Evolutionary conservation across 2,329 filamentous ascomycete genomes (phyloP).

Genomic region (Penicillium sp.): DNA sequence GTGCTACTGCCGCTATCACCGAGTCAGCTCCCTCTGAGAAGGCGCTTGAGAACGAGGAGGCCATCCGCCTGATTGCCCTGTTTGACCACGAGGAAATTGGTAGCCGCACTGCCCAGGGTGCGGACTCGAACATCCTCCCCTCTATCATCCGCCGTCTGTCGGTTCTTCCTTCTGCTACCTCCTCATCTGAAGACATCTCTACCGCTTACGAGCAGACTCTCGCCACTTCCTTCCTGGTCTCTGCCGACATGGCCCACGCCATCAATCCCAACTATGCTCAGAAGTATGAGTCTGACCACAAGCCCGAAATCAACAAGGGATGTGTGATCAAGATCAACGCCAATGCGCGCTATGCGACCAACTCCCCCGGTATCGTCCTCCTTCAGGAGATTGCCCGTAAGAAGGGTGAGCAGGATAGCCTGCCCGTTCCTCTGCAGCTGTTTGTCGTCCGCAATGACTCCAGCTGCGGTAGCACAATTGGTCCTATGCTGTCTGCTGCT

Average conservation of each 20-base stretch:
- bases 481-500: constrained; percentile 88
- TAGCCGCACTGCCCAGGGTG: constrained; percentile 86
- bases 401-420: constrained; percentile 53
- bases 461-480: constrained; percentile 92
- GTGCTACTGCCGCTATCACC: constrained; percentile 81
- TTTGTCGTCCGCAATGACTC: constrained; percentile 97
- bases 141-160: constrained; percentile 83
- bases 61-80: constrained; percentile 86
- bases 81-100: constrained; percentile 99
- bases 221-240: constrained; percentile 87
- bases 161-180: constrained; percentile 65
- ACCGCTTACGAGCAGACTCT: constrained; percentile 94
- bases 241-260: constrained; percentile 95
- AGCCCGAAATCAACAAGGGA: constrained; percentile 93
- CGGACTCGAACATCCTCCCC: constrained; percentile 87
- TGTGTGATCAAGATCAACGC: constrained; percentile 98
- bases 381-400: constrained; percentile 80
- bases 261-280: constrained; percentile 91
- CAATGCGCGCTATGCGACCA: constrained; percentile 95
- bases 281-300: constrained; percentile 90
- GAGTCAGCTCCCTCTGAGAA: constrained; percentile 66
- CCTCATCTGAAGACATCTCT: constrained; percentile 60
- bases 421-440: constrained; percentile 82
- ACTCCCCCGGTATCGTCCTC: constrained; percentile 90
- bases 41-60: constrained; percentile 71